Base-by-base conservation (phyloP, 371 early-diverging fungal genomes). In the Conidiobolus incongruus region DNA sequence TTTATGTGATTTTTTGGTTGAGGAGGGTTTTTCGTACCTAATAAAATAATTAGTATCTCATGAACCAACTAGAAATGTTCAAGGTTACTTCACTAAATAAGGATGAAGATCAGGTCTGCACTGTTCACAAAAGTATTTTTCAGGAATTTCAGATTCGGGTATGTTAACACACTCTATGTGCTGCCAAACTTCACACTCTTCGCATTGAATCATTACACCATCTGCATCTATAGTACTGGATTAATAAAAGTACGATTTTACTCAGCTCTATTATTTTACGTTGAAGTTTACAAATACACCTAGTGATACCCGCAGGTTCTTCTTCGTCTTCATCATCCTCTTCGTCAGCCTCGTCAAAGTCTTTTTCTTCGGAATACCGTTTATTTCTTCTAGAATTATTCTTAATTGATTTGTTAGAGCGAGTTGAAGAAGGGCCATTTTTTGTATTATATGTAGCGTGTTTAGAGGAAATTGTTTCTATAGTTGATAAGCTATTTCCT, bases 151-250 rank as follows among this genome's bases (percentile, higher is more conserved):
- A 46, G 73, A 68, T 39, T 68, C 60, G 7, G 67, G 60, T 20
- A 86, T 58, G 15, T 81, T 80, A 47, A 88, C 75, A 52, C 89
- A 88, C 22, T 73, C 68, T 47, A 77, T 77, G 54, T 88, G 89
- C 56, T 88, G 89, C 89, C 89, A 88, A 10, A 84, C 84, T 49
- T 75, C 68, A 53, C 89, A 88, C 12, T 66, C 64, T 46, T 88
- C 87, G 59, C 89, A 88, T 56, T 84, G 81, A 24, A 88, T 80
- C 85, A 85, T 87, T 32, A 75, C 54, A 32, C 79, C 85, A 10
- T 68, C 63, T 53, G 73, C 73, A 51, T 79, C 74, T 70, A 55
- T n/a, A 48, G 34, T 2, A 49, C 46, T 35, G 45, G 34, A 34
- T 34, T 17, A 34, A 15, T 34, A 34, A 34, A 26, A 26, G 26